Base-by-base conservation (phyloP, 1,284 basidiomycete genomes). In the Bondarzewia mesenterica region DNA sequence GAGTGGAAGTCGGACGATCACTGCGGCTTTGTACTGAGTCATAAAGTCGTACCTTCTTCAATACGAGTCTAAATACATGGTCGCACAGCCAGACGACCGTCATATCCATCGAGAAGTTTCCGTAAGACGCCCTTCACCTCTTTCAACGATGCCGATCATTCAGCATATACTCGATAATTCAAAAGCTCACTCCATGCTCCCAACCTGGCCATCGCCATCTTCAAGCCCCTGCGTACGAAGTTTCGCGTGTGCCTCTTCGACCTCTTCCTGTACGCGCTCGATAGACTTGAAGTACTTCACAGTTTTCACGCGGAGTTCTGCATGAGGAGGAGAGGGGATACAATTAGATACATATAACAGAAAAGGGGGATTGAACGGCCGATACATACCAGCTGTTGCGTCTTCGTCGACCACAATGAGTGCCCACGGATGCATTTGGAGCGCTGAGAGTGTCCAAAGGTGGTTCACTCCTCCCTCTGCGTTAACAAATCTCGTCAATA, bases 271-370 rank as follows among this genome's bases (percentile, higher is more conserved):
- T 26, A 92, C 91, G 55, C 80, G 81, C 63, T 93, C 89, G 59
- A 93, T 91, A 5, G 84, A 87, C 63, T 90, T 91, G 72, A 93
- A 92, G 71, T 93, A 93, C 61, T 89, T 88, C 56, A 92, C 90
- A 0, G 90, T 93, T 69, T 89, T 88, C 51, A 85, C 82, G 50
- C 77, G 83, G 37, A 93, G 74, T 64, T 93, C 88, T 82, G n/a
- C n/a, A n/a, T n/a, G n/a, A n/a, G n/a, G n/a, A n/a, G n/a, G 54
- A 7, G 4, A 12, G 12, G 35, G 18, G 37, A 32, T 27, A 27
- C 15, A 46, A 21, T 42, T 8, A 1, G 12, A 36, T 12, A 41
- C 20, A 41, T 29, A 26, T 48, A 29, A 27, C n/a, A 26, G 25
- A 23, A 12, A 26, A 27, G 29, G 29, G 2, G 29, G 29, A 10